Evolutionary conservation across 1,284 basidiomycete species (phyloP), one percentile per base, ranked within the genome.

Genomic region (Ganoderma boninense): DNA sequence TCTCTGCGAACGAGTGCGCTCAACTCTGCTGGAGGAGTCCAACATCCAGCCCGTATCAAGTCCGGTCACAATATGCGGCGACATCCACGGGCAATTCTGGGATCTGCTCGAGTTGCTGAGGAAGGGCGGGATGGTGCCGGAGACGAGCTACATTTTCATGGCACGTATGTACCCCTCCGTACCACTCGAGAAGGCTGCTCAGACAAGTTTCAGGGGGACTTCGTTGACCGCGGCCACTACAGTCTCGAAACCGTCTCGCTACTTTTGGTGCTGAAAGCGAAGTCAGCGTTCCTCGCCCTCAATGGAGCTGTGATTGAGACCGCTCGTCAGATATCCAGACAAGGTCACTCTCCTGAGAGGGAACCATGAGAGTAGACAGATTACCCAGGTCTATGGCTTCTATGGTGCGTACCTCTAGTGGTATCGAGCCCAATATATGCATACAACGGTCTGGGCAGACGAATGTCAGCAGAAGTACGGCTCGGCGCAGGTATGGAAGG

Each of bases 391-490:
- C 1, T 99, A 99, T 74, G 97, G 97, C 18, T 99, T 99, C 82
- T 99, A 98, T 79, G 96, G 96, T 96, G 68, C 70, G 90, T 80
- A 6, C n/a, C 6, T 7, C 13, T 8, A 16, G 18, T 38, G 23
- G 26, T 43, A 52, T 38, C 46, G 20, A 32, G 46, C 42, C 4
- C 23, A 8, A 4, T 54, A 60, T 46, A 13, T 40, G 13, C 62
- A 44, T 63, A 32, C 61, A 20, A 54, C 44, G 16, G 13, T 10
- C 32, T 62, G 10, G 60, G 20, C 75, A 97, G 97, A 98, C 79
- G 97, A 98, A 82, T 98, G 97, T 78, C 96, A 97, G 82, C 94
- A 96, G 82, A 98, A 98, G 81, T 98, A 98, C 80, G 97, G 97
- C 38, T 96, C 93, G 75, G 91, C 97, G 5, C 91, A 93, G 10